A percentile compares a stretch with the other conserved stretches of the same genome.
Evolutionary conservation across 2,329 filamentous ascomycete species (phyloP).

Genomic region (Trichophyton equinum): DNA sequence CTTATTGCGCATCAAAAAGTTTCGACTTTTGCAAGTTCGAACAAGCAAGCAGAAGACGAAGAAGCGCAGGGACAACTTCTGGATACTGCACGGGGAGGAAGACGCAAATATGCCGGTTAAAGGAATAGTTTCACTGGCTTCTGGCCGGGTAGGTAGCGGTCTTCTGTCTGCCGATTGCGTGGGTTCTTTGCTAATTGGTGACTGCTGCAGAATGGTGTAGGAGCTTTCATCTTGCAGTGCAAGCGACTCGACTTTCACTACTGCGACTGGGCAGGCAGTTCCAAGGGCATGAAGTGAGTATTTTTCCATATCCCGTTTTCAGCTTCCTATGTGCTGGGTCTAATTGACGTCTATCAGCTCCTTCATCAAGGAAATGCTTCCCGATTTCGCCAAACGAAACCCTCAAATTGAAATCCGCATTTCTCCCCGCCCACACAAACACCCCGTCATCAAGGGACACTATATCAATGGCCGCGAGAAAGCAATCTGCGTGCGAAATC

Average conservation of each 20-base stretch:
- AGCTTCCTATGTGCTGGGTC: not conserved
- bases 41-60: not conserved
- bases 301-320: conserved; percentile 3
- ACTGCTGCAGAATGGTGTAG: conserved; percentile 68
- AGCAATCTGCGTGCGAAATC: conserved; percentile 76
- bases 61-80: too few species aligned
- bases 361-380: conserved; percentile 68
- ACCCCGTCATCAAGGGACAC: conserved; percentile 76
- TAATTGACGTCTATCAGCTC: conserved; percentile 39
- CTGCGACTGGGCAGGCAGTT: conserved; percentile 92
- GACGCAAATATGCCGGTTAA: conserved; percentile 31
- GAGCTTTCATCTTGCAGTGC: conserved; percentile 94
- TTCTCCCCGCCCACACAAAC: conserved; percentile 76
- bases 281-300: conserved; percentile 80
- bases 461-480: conserved; percentile 87
- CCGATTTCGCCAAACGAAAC: conserved; percentile 65
- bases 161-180: not conserved
- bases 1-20: not conserved
- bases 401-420: conserved; percentile 85
- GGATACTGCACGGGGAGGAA: not conserved
- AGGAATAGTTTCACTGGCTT: conserved; percentile 41
- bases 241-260: conserved; percentile 92
- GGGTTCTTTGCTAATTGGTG: conserved; percentile 6
- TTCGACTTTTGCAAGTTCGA: conserved; percentile 4
- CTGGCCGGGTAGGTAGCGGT: conserved; percentile 40